Percentiles rank a stretch among this genome's conserved stretches.
phyloP scores from a whole-genome alignment of 2,329 filamentous ascomycete genomes.

The Aspergillus nomiae region DNA sequence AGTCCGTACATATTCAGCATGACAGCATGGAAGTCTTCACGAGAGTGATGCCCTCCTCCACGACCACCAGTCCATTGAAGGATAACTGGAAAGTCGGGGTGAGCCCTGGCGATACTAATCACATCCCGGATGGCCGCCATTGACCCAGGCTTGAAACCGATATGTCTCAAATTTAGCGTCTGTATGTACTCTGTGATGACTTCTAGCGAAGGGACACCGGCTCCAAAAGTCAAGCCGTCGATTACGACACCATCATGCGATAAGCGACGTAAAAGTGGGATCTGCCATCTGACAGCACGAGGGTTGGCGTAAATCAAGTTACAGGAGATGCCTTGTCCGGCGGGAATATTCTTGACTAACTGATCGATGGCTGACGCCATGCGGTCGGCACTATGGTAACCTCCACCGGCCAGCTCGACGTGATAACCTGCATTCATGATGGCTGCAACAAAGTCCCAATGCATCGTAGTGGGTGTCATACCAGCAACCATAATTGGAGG shows the following conservation, averaged over 20 bases:
- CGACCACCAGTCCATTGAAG: conserved; percentile 94
- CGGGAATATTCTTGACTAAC: conserved; percentile 65
- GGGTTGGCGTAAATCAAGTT: conserved; percentile 59
- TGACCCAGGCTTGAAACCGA: conserved; percentile 91
- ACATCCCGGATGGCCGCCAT: conserved; percentile 83
- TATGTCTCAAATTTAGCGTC: conserved; percentile 89
- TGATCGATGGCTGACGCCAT: conserved; percentile 51
- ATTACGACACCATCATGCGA: conserved; percentile 81
- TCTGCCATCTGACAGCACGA: conserved; percentile 56
- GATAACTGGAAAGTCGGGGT: conserved; percentile 88
- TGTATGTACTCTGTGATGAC: conserved; percentile 92
- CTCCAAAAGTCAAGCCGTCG: conserved; percentile 87
- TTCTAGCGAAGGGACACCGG: conserved; percentile 90
- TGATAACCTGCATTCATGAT: conserved; percentile 54
- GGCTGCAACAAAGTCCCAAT: conserved; percentile 66
- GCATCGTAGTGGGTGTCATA: conserved; percentile 89
- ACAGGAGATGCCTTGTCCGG: conserved; percentile 57
- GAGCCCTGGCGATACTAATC: conserved; percentile 92
- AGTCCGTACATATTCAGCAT: conserved; percentile 85
- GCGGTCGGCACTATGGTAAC: conserved; percentile 50
- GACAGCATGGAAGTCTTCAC: conserved; percentile 92
- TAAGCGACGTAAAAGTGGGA: conserved; percentile 52
- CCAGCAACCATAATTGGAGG: conserved; percentile 89
- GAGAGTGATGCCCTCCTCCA: conserved; percentile 92
- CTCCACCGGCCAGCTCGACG: conserved; percentile 53